Conservation (phyloP, 164 flowering plant species). For the Stephania yunnanensis region DNA sequence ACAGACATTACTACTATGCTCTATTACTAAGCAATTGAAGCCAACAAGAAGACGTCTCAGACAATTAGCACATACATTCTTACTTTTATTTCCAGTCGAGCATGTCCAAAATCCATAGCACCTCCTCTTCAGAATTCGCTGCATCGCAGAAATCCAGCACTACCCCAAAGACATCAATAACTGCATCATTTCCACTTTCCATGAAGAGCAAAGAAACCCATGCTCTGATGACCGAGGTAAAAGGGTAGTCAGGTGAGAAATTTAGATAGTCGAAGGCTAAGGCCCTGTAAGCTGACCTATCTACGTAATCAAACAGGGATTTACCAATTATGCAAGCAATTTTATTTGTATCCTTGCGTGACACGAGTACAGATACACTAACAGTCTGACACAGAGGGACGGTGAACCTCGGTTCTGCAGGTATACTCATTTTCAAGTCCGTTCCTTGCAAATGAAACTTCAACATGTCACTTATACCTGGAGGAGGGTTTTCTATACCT, state of each 20-base stretch:
- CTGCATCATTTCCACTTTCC: conserved; percentile 55
- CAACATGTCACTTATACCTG: conserved; percentile 47
- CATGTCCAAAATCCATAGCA: conserved; percentile 84
- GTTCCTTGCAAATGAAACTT: conserved; percentile 46
- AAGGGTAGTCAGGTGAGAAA: conserved; percentile 73
- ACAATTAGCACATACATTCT: background rate
- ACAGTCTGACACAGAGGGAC: conserved; percentile 45
- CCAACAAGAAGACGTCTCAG: background rate
- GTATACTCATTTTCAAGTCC: conserved; percentile 73
- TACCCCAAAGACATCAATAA: conserved; percentile 71
- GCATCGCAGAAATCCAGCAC: conserved; percentile 85
- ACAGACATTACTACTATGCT: background rate
- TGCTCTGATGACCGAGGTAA: conserved; percentile 62
- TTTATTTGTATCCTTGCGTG: conserved; percentile 60
- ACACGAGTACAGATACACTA: conserved; percentile 66
- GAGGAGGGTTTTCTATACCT: conserved; percentile 48
- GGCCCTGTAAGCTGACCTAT: conserved; percentile 60
- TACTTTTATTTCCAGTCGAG: conserved; percentile 61
- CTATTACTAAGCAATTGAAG: background rate
- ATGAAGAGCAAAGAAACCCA: conserved; percentile 84
- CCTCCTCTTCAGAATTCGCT: conserved; percentile 71
- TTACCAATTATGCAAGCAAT: conserved; percentile 65
- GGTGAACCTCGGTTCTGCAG: conserved; percentile 56
- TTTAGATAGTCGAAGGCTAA: conserved; percentile 80
- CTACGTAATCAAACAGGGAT: conserved; percentile 68